Evolutionary conservation across 352 stramenopile species (phyloP).

Genomic region (Pilasporangium apinafurcum): DNA sequence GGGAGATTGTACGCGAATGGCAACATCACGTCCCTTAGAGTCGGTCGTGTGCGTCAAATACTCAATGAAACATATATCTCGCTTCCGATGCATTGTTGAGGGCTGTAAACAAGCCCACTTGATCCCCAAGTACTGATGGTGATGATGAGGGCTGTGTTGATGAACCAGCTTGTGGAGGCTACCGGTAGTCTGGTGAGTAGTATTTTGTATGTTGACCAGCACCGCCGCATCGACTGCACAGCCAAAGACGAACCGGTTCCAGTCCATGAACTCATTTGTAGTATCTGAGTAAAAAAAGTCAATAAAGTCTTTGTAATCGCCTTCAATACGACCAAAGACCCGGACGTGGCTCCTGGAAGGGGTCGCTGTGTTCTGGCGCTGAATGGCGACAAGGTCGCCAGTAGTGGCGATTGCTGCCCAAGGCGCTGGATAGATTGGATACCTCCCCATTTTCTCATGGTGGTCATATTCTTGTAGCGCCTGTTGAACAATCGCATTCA

Average conservation of each 20-base stretch:
- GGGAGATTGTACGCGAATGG: slow-evolving; percentile 60
- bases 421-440: slow-evolving; percentile 9
- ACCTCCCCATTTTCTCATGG: slow-evolving; percentile 28
- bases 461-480: slow-evolving; percentile 36
- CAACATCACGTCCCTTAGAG: slow-evolving; percentile 42
- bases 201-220: slow-evolving; percentile 69
- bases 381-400: slow-evolving; percentile 17
- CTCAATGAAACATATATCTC: slow-evolving; percentile 70
- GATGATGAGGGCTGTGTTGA: too few species aligned
- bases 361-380: slow-evolving; percentile 5
- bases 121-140: slow-evolving; percentile 71
- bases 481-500: slow-evolving; percentile 23
- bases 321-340: slow-evolving; percentile 52
- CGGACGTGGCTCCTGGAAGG: too few species aligned
- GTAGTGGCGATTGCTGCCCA: slow-evolving; percentile 12
- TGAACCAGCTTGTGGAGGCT: slow-evolving; percentile 9
- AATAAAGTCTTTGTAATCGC: slow-evolving; percentile 57
- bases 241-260: slow-evolving; percentile 64
- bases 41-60: slow-evolving; percentile 72
- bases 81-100: slow-evolving; percentile 49
- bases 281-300: slow-evolving; percentile 64
- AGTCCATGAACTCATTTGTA: slow-evolving; percentile 48
- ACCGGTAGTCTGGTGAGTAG: slow-evolving; percentile 10
- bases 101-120: slow-evolving; percentile 73
- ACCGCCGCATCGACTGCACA: slow-evolving; percentile 60